Evolutionary conservation across 2,329 filamentous ascomycete genomes (phyloP), one percentile per base, ranked within the genome.

Genomic region (Parasarocladium wereldwijsianum): DNA sequence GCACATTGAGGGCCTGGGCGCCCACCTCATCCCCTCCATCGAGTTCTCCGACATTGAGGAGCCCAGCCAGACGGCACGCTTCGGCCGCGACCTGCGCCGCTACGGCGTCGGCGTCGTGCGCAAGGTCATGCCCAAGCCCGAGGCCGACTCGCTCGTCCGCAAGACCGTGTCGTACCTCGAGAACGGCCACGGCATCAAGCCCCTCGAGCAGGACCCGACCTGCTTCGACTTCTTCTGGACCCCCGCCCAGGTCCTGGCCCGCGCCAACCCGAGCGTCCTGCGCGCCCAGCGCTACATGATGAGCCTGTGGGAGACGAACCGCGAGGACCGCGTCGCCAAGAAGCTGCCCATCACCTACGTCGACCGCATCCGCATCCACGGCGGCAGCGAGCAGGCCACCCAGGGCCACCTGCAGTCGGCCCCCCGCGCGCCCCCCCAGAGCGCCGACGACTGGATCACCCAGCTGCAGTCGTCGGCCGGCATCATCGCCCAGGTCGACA

Each of bases 171-270:
- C 63, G 24, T 80, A 81, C 44, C 42, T 52, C 24, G 43, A 49
- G 13, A 39, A 37, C 9, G 45, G 44, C 28, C 41, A 40, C 15
- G 39, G 43, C 28, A 39, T 47, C 26, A 49, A 45, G 20, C 36
- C 43, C 5, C 38, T 44, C 8, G 39, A 41, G 15, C 47, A 51
- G 40, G 70, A 75, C 23, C 76, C 76, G 5, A 70, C 75, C 2
- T 79, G 78, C 30, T 80, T 75, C 50, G 76, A 81, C 49, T 66
- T 80, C 42, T 81, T 79, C 54, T 81, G 76, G 76, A 76, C 75
- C 5, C 74, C 74, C 0, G 67, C 74, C 1, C 76, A 82, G 51
- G 64, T 76, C 32, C 64, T 68, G 40, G 71, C 74, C n/a, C 67
- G 76, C 15, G 68, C 71, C 0, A 71, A 82, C 40, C 69, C 73